These are phyloP conservation scores for Limnanthes douglasii DNA, from an alignment of 345 rosid species.

Conservation along the genomic window DNA sequence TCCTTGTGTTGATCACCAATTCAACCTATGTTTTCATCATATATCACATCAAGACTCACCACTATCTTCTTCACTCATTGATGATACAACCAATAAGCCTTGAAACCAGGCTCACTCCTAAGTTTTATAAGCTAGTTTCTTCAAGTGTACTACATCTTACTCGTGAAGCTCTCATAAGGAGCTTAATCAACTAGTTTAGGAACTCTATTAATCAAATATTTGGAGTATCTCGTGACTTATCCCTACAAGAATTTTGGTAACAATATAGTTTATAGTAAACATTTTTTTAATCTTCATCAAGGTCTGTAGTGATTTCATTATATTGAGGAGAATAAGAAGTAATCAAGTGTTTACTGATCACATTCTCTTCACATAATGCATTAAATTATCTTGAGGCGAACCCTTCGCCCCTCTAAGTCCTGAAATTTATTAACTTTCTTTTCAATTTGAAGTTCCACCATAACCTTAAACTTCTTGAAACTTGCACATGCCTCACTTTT, in stretches of 20 bases:
- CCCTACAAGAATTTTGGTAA: neutral
- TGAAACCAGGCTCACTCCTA: neutral
- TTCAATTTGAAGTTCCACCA: neutral
- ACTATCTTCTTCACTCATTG: neutral
- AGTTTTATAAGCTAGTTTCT: neutral
- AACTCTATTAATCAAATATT: neutral
- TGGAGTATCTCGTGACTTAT: neutral
- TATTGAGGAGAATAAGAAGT: neutral
- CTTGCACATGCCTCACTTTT: neutral
- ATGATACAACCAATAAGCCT: neutral
- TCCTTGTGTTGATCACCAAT: too few species aligned
- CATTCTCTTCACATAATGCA: neutral
- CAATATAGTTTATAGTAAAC: neutral
- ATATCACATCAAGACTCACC: neutral
- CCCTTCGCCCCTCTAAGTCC: neutral
- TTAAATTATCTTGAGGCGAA: neutral
- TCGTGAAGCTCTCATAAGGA: neutral
- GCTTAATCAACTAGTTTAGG: neutral
- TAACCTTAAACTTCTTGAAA: neutral
- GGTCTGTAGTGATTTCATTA: neutral
- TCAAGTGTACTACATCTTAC: neutral
- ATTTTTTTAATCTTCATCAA: neutral
- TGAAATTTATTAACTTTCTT: neutral
- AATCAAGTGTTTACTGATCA: neutral
- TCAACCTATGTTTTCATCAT: neutral